phyloP scores from a whole-genome alignment of 2,329 filamentous ascomycete genomes.

The Penicillium sclerotigenum region DNA sequence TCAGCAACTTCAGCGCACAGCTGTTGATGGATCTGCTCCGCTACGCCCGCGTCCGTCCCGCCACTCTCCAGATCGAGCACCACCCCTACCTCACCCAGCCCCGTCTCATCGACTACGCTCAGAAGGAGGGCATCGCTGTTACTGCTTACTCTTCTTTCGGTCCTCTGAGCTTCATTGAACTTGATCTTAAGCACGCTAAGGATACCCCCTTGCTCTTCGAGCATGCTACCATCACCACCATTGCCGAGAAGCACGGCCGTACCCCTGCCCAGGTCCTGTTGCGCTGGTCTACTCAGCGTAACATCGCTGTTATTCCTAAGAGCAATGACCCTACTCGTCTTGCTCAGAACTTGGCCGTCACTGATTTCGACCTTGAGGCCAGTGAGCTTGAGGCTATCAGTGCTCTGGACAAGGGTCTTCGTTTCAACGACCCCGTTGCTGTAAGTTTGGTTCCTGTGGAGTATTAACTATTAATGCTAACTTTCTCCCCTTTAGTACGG shows the following conservation, averaged over 20 bases:
- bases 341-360: constrained; percentile 54
- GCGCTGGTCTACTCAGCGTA: constrained; percentile 81
- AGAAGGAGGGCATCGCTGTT: constrained; percentile 67
- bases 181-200: constrained; percentile 66
- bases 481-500: constrained; percentile 44
- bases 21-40: constrained; percentile 75
- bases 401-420: constrained; percentile 61
- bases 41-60: constrained; percentile 70
- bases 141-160: constrained; percentile 86
- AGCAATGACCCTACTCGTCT: constrained; percentile 54
- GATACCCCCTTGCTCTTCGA: constrained; percentile 68
- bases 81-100: constrained; percentile 82
- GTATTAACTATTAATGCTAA: neutral
- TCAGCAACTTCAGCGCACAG: constrained; percentile 79
- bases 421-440: constrained; percentile 74
- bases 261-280: constrained; percentile 77
- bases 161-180: constrained; percentile 73
- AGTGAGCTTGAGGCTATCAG: constrained; percentile 66
- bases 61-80: constrained; percentile 83
- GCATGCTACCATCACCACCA: constrained; percentile 60
- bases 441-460: constrained; percentile 47
- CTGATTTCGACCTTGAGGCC: constrained; percentile 62
- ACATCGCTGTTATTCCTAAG: constrained; percentile 80
- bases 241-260: constrained; percentile 69
- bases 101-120: constrained; percentile 66